Percentiles rank a stretch among this genome's conserved stretches.
These are phyloP conservation scores for Ophiosphaerella korrae DNA, from an alignment of 2,329 filamentous ascomycete species.

Conservation along the genomic window DNA sequence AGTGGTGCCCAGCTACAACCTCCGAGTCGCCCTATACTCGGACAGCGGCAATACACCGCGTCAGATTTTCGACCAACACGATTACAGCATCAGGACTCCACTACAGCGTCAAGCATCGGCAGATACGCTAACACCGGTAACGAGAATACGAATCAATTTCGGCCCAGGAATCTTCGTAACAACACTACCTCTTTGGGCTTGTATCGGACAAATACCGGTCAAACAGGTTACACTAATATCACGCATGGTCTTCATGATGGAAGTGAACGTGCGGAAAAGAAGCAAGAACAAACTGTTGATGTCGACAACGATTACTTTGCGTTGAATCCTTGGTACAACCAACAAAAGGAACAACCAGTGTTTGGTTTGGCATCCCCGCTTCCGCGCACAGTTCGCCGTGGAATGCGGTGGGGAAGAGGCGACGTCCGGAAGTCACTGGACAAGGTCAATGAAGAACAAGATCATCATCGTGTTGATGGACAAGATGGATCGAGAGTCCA, in stretches of 20 bases:
- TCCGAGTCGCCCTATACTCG: constrained; percentile 4
- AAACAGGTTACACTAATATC: constrained; percentile 15
- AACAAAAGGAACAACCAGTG: constrained; percentile 57
- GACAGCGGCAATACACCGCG: constrained; percentile 10
- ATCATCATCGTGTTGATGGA: constrained; percentile 19
- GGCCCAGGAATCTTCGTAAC: constrained; percentile 9
- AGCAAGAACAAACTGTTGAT: constrained; percentile 30
- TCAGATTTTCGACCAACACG: constrained; percentile 10
- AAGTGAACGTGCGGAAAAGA: constrained; percentile 30
- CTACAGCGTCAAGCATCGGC: constrained; percentile 20
- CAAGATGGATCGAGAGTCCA: constrained; percentile 22
- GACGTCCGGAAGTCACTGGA: constrained; percentile 50
- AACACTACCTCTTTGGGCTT: constrained; percentile 12
- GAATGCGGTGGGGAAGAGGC: constrained; percentile 55
- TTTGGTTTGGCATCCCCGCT: constrained; percentile 61
- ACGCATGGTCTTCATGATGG: constrained; percentile 14
- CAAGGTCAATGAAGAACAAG: constrained; percentile 17
- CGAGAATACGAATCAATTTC: background rate
- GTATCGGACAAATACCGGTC: constrained; percentile 17
- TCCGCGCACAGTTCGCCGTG: constrained; percentile 59
- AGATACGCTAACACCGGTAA: constrained; percentile 15
- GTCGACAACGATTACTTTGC: constrained; percentile 61
- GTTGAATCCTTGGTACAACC: constrained; percentile 61
- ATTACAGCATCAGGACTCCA: constrained; percentile 16
- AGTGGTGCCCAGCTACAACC: background rate